Evolutionary conservation across 768 basidiomycete genomes (phyloP), one percentile per base, ranked within the genome.

Genomic region (Auricularia auricula-judae): DNA sequence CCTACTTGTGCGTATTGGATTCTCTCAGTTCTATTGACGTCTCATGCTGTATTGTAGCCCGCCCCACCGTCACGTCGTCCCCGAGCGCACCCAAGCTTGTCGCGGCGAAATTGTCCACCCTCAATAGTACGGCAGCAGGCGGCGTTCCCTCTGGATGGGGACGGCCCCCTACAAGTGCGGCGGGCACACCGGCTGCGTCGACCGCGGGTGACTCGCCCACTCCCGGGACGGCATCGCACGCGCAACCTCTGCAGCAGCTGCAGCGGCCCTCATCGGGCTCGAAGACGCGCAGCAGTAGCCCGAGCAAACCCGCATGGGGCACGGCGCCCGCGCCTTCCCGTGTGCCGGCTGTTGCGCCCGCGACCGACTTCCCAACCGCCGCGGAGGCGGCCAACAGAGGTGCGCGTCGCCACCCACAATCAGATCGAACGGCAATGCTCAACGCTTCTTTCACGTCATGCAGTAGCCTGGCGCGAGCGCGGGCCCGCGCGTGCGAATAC

Each of bases 291-390:
- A 68, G 68, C 7, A 62, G 66, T 2, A 68, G 71, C 77, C 44
- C 75, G 77, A 36, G 68, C 77, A 90, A 85, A 71, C 83, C 83
- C 3, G 93, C 81, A 3, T 94, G 92, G 93, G 86, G 85, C 23
- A 85, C 81, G 73, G 71, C 86, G 33, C 60, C 58, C 3, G 64
- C 69, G 11, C 66, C 69, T 42, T 43, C 64, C 8, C 39, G 39
- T 63, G 65, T 76, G 56, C 64, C 76, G 58, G 77, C 79, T 18
- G 72, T 76, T 54, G 74, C 77, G 61, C 74, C 76, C 54, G 74
- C 78, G 44, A 82, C 77, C 64, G 95, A 98, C 67, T 99, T 99
- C 72, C 97, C 97, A 5, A 99, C 97, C 4, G 94, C 96, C 58
- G 93, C 92, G 43, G 97, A 99, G 78, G 93, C 93, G 54, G 91